These are phyloP conservation scores for Xerocomus brunneocitrinus DNA, from an alignment of 768 basidiomycete species.

Conservation along the genomic window DNA sequence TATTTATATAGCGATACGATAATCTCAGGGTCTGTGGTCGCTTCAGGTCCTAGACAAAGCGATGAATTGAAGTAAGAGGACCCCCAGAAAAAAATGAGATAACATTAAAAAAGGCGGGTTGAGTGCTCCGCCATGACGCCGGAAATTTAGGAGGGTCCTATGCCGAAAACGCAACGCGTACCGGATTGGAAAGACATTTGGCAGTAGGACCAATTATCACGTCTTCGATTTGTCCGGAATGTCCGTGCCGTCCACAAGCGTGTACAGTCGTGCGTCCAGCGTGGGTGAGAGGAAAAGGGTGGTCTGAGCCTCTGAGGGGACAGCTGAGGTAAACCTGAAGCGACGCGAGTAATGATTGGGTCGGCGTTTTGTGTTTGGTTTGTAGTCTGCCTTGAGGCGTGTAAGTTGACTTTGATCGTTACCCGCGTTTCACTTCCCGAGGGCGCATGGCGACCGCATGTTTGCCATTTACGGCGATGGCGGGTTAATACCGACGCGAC, in stretches of 20 bases:
- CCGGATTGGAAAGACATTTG: conserved; percentile 16
- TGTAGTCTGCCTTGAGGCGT: conserved; percentile 29
- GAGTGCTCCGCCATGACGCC: conserved; percentile 8
- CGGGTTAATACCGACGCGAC: conserved; percentile 11
- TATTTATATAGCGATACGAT: conserved; percentile 26
- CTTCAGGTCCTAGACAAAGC: conserved; percentile 21
- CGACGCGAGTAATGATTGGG: conserved; percentile 17
- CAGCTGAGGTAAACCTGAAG: conserved; percentile 30
- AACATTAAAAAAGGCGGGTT: conserved; percentile 2
- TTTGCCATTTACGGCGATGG: conserved; percentile 29
- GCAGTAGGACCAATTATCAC: conserved; percentile 21
- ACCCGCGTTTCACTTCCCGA: conserved; percentile 22
- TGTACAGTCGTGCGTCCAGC: conserved; percentile 6
- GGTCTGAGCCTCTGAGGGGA: conserved; percentile 8
- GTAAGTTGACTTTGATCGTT: conserved; percentile 20
- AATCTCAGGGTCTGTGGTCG: conserved; percentile 23
- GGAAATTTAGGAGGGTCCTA: conserved; percentile 16
- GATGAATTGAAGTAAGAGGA: conserved; percentile 31
- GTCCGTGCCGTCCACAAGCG: conserved; percentile 21
- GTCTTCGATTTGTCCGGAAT: conserved; percentile 30
- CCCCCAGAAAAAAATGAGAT: conserved; percentile 28
- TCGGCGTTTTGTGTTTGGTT: conserved; percentile 24
- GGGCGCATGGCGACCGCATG: conserved; percentile 35
- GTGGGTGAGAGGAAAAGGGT: conserved; percentile 8
- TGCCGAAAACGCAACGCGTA: conserved; percentile 17